Percentiles rank a stretch among this genome's conserved stretches.
Conservation (phyloP, 208 protist genomes). For the Leishmania aethiopica region DNA sequence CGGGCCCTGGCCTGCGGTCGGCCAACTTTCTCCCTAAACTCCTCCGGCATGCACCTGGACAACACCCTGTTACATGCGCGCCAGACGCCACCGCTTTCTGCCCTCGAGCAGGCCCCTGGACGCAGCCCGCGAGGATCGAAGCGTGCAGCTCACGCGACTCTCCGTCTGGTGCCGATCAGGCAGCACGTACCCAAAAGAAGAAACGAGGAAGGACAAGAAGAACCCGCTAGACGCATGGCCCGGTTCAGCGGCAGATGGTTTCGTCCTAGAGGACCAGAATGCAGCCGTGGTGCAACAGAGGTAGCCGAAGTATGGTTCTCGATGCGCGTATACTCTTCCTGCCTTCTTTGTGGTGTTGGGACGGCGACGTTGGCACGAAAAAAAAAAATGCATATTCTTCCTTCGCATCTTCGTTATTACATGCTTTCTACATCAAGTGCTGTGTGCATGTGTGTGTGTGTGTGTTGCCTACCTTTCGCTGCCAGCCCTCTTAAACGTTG, state of each 20-base stretch:
- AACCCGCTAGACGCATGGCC: neutral
- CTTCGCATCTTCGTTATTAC: neutral
- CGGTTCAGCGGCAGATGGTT: neutral
- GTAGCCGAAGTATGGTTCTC: neutral
- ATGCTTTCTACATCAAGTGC: neutral
- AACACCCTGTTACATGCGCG: neutral
- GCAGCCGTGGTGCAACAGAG: neutral
- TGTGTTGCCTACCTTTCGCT: neutral
- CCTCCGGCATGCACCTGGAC: neutral
- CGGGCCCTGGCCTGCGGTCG: neutral
- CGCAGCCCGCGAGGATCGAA: neutral
- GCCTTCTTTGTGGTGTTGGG: neutral
- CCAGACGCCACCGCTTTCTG: neutral
- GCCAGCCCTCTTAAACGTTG: neutral
- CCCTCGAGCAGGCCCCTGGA: neutral
- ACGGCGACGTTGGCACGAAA: neutral
- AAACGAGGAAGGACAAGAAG: neutral
- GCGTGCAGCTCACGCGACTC: neutral
- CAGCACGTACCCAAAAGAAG: neutral
- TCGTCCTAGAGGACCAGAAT: neutral
- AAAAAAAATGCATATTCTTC: neutral
- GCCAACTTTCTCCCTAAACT: neutral
- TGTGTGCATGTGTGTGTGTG: neutral
- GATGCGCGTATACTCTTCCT: neutral
- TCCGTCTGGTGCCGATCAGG: neutral